Evolutionary conservation across 306 rosid species (phyloP).

Genomic region (Prunus mume): DNA sequence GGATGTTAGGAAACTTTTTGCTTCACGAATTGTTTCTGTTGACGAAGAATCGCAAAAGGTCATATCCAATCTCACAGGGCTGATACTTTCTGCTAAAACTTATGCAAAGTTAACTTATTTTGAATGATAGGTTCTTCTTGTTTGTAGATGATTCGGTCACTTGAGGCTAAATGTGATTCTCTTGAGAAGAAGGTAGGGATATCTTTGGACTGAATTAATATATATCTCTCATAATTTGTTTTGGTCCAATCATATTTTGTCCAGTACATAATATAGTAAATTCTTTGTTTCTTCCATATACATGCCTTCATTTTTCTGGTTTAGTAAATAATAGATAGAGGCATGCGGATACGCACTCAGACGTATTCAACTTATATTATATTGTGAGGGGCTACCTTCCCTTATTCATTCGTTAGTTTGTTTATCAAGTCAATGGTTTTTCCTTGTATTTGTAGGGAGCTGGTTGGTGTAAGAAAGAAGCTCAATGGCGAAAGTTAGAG

Average conservation of each 20-base stretch:
- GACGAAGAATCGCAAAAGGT: constrained; percentile 81
- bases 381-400: constrained; percentile 15
- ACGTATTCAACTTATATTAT: background rate
- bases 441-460: constrained; percentile 38
- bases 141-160: constrained; percentile 59
- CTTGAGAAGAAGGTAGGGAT: constrained; percentile 61
- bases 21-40: constrained; percentile 50
- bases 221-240: background rate
- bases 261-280: no score
- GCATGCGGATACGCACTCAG: background rate
- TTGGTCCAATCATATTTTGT: background rate
- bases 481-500: constrained; percentile 48
- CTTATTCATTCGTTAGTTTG: constrained; percentile 9
- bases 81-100: background rate
- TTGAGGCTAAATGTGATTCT: constrained; percentile 65
- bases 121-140: constrained; percentile 16
- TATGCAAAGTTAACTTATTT: background rate
- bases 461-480: constrained; percentile 62
- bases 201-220: background rate
- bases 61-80: background rate
- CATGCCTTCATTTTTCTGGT: background rate
- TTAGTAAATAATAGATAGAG: background rate
- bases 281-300: background rate
- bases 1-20: constrained; percentile 80
- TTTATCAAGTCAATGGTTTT: constrained; percentile 15